Percentiles rank a stretch among this genome's conserved stretches.
phyloP scores from a whole-genome alignment of 305 asterid species.

The Fraxinus sp. region DNA sequence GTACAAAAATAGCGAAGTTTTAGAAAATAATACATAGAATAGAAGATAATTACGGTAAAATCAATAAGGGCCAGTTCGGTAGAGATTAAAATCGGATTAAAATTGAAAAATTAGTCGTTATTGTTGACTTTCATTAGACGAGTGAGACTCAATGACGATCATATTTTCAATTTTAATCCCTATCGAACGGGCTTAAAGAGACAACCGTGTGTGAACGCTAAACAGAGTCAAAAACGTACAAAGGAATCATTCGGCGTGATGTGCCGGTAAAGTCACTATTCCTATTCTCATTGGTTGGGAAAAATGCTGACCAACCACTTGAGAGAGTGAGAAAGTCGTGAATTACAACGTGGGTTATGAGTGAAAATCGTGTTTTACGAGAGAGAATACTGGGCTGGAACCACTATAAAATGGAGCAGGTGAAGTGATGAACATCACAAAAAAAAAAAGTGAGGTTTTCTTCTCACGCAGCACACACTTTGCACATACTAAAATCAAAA shows the following conservation, averaged over 20 bases:
- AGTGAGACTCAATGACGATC: too few relatives aligned
- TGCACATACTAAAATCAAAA: slow-evolving; percentile 20
- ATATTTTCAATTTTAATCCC: too few relatives aligned
- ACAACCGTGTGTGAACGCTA: slow-evolving; percentile 32
- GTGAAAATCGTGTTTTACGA: slow-evolving; percentile 19
- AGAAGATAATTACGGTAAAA: background rate
- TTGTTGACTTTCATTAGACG: too few relatives aligned
- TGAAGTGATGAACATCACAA: slow-evolving; percentile 1
- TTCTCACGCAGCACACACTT: slow-evolving; percentile 55
- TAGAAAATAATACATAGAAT: too few relatives aligned
- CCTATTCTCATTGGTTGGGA: background rate
- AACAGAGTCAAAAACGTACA: slow-evolving; percentile 31
- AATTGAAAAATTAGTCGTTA: too few relatives aligned
- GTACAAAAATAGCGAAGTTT: too few relatives aligned
- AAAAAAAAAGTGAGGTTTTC: slow-evolving; percentile 34
- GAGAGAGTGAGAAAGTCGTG: background rate
- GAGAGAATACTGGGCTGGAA: slow-evolving; percentile 10
- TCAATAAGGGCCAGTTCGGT: background rate
- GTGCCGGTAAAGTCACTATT: slow-evolving; percentile 18
- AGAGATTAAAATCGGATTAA: too few relatives aligned
- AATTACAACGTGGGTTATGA: background rate
- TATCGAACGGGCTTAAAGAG: background rate
- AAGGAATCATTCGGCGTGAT: background rate
- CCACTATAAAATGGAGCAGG: slow-evolving; percentile 30
- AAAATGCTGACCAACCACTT: background rate